A percentile compares a stretch with the other conserved stretches of the same genome.
Conservation (phyloP, 2,329 filamentous ascomycete species). For the Cladophialophora psammophila region DNA sequence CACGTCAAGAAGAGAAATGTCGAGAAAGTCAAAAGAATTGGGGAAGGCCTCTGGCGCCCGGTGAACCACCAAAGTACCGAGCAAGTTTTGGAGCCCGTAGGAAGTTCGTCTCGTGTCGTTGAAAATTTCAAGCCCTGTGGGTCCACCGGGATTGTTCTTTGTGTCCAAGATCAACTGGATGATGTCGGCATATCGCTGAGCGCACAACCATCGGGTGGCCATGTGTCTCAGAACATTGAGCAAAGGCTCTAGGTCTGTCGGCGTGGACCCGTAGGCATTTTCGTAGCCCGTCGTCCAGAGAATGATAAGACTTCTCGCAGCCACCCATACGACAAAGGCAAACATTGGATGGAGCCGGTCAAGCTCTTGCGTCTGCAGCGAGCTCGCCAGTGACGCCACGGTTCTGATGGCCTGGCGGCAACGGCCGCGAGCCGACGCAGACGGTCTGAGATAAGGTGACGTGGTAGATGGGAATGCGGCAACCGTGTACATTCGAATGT, state of each 20-base stretch:
- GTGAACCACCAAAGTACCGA: conserved; percentile 6
- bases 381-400: conserved; percentile 20
- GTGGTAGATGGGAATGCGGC: conserved; percentile 25
- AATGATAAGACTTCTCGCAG: conserved; percentile 27
- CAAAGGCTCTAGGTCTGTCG: conserved; percentile 22
- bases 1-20: conserved; percentile 14
- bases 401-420: conserved; percentile 21
- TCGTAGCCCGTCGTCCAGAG: conserved; percentile 26
- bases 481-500: conserved; percentile 27
- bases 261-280: conserved; percentile 15
- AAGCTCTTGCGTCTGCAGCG: conserved; percentile 15
- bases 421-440: conserved; percentile 19
- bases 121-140: conserved; percentile 23
- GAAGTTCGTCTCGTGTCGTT: conserved; percentile 27
- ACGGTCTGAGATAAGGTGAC: conserved; percentile 19
- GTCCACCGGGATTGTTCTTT: conserved; percentile 23
- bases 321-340: conserved; percentile 25
- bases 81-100: conserved; percentile 25
- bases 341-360: conserved; percentile 24
- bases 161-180: conserved; percentile 26
- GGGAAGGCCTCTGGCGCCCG: conserved; percentile 8
- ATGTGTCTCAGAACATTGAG: conserved; percentile 22
- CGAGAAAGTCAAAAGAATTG: conserved; percentile 24
- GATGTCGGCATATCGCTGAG: conserved; percentile 26
- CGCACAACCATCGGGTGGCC: conserved; percentile 22